Percentiles rank a stretch among this genome's conserved stretches.
These are phyloP conservation scores for Cenchrus purpureus DNA, from an alignment of 176 grass and related monocot species.

Conservation along the genomic window DNA sequence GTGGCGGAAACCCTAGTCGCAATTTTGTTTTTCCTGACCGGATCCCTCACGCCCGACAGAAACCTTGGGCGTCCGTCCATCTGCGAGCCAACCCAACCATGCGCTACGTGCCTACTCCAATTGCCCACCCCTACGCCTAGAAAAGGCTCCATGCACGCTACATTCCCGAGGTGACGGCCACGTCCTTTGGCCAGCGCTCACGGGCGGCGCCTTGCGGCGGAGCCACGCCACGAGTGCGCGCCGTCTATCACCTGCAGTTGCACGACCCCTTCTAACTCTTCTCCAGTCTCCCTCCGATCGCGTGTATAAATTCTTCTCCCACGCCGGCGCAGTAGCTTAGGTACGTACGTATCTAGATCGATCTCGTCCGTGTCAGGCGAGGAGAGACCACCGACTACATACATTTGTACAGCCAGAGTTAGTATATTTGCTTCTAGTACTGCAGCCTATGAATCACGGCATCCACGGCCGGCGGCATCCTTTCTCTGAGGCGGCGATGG, in stretches of 20 bases:
- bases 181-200: conserved; percentile 14
- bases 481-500: conserved; percentile 20
- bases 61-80: not conserved
- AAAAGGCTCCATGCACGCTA: not conserved
- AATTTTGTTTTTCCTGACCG: not conserved
- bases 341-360: not conserved
- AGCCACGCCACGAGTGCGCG: not conserved
- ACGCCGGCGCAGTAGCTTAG: conserved; percentile 11
- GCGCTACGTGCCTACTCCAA: not conserved
- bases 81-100: not conserved
- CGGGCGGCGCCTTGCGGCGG: conserved; percentile 13
- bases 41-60: not conserved
- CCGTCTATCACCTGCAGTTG: not conserved
- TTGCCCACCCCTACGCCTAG: no score
- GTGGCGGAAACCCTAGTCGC: not conserved
- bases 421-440: no score
- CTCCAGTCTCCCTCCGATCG: not conserved
- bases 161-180: not conserved
- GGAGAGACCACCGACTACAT: not conserved
- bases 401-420: no score
- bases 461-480: not conserved
- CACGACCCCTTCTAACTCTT: not conserved
- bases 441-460: not conserved
- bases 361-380: not conserved
- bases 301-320: conserved; percentile 17